phyloP scores from a whole-genome alignment of 2,329 filamentous ascomycete species.

The Colletotrichum kahawae region DNA sequence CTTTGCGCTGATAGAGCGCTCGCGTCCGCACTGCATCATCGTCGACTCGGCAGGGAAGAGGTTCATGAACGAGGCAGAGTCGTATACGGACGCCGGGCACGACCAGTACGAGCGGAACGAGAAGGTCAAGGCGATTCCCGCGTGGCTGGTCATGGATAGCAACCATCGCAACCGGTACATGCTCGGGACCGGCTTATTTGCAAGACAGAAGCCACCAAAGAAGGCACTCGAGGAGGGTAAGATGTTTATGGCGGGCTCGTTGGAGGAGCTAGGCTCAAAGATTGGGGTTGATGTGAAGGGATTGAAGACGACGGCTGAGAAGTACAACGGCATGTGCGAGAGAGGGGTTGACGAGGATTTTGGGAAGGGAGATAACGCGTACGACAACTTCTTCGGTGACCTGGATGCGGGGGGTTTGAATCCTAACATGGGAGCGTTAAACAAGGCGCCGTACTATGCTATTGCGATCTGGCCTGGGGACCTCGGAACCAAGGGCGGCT shows the following conservation, averaged over 20 bases:
- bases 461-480: slow-evolving; percentile 39
- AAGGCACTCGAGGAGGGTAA: slow-evolving; percentile 26
- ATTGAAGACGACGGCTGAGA: slow-evolving; percentile 28
- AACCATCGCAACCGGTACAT: slow-evolving; percentile 35
- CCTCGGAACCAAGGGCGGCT: slow-evolving; percentile 41
- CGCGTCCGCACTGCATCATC: slow-evolving; percentile 36
- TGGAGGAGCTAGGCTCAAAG: slow-evolving; percentile 30
- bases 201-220: slow-evolving; percentile 8
- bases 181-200: slow-evolving; percentile 11
- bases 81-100: slow-evolving; percentile 32
- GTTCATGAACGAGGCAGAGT: slow-evolving; percentile 38
- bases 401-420: neutral
- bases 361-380: slow-evolving; percentile 33
- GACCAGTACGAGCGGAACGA: slow-evolving; percentile 25
- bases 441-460: slow-evolving; percentile 31
- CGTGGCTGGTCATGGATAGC: slow-evolving; percentile 36
- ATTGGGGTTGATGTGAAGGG: slow-evolving; percentile 26
- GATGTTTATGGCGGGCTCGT: slow-evolving; percentile 26
- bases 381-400: slow-evolving; percentile 37
- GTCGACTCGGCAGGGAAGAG: slow-evolving; percentile 35
- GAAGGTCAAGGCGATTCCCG: slow-evolving; percentile 29
- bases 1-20: slow-evolving; percentile 33
- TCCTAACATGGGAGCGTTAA: slow-evolving; percentile 23
- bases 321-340: slow-evolving; percentile 33
- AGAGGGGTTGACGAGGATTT: slow-evolving; percentile 37